Base-by-base conservation (phyloP, 2,329 filamentous ascomycete genomes). In the Rhynchosporium secalis region DNA sequence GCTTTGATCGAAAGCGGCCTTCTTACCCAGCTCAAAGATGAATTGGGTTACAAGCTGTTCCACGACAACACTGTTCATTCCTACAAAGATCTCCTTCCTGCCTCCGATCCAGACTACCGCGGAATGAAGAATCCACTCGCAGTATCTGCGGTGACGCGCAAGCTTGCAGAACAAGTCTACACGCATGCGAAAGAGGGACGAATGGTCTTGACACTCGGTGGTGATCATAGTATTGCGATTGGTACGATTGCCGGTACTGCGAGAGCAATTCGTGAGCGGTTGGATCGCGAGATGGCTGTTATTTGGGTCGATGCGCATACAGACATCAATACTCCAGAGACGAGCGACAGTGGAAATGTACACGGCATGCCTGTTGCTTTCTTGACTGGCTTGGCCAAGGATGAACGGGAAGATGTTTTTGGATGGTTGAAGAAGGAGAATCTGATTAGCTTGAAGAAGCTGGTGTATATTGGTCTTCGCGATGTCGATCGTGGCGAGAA, bases 271-370 rank as follows among this genome's bases (percentile, higher is more conserved):
- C 86, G 91, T 62, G 93, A 99, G 81, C 81, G 94, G 20, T 79
- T 96, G 63, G 86, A 81, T 49, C 83, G 89, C 61, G 94, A 98
- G 71, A 87, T 97, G 66, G 95, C 92, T 12, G 91, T 99, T 62
- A 96, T 99, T 76, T 99, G 95, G 95, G 95, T 99, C 38, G 95
- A 99, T 77, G 95, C 95, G 31, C 95, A 99, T 77, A 89, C 94
- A 60, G 95, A 99, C 77, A 97, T 99, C 81, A 99, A 99, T 80
- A 92, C 91, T 1, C 95, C 94, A 58, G 93, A 98, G 83, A 89
- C 86, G 54, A 94, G 89, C 68, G 90, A 84, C 47, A 95, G 90
- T 69, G 95, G 95, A 40, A 98, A 98, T 78, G 90, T 99, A 66
- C 95, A 99, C 78, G 95, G 95, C 70, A 99, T 99, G 95, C 95